A percentile compares a stretch with the other conserved stretches of the same genome.
phyloP scores from a whole-genome alignment of 148 eudicot genomes.

The Camellia sinensis region DNA sequence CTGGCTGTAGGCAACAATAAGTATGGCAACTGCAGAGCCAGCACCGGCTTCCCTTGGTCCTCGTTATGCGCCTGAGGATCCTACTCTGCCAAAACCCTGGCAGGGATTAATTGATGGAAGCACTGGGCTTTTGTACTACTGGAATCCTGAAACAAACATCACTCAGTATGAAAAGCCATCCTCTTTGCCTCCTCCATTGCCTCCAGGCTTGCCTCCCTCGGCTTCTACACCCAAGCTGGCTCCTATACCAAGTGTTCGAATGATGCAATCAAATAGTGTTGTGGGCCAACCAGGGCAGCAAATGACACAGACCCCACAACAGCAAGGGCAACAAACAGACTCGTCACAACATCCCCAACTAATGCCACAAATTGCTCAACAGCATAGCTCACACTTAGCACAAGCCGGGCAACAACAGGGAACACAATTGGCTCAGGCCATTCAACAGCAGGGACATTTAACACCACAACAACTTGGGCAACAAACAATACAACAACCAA shows the following conservation, averaged over 20 bases:
- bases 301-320: slow-evolving; percentile 38
- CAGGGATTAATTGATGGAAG: slow-evolving; percentile 94
- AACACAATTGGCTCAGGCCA: slow-evolving; percentile 33
- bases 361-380: slow-evolving; percentile 31
- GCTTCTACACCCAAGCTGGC: slow-evolving; percentile 46
- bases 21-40: slow-evolving; percentile 74
- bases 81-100: slow-evolving; percentile 90
- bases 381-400: slow-evolving; percentile 23
- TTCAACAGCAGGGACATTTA: slow-evolving; percentile 44
- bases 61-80: slow-evolving; percentile 95
- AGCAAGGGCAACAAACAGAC: slow-evolving; percentile 37
- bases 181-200: slow-evolving; percentile 45
- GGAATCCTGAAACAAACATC: slow-evolving; percentile 91
- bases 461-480: slow-evolving; percentile 39
- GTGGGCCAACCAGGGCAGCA: slow-evolving; percentile 45
- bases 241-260: slow-evolving; percentile 37
- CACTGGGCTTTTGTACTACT: slow-evolving; percentile 68
- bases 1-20: slow-evolving; percentile 12
- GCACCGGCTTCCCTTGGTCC: slow-evolving; percentile 67
- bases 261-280: slow-evolving; percentile 29
- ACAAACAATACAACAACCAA: slow-evolving; percentile 42
- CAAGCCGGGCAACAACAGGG: slow-evolving; percentile 50
- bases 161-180: slow-evolving; percentile 92
- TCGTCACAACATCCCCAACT: slow-evolving; percentile 29
- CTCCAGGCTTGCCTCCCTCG: slow-evolving; percentile 49